Evolutionary conservation across 23 red algal genomes (phyloP).

Genomic region (Agarophyton chilense): DNA sequence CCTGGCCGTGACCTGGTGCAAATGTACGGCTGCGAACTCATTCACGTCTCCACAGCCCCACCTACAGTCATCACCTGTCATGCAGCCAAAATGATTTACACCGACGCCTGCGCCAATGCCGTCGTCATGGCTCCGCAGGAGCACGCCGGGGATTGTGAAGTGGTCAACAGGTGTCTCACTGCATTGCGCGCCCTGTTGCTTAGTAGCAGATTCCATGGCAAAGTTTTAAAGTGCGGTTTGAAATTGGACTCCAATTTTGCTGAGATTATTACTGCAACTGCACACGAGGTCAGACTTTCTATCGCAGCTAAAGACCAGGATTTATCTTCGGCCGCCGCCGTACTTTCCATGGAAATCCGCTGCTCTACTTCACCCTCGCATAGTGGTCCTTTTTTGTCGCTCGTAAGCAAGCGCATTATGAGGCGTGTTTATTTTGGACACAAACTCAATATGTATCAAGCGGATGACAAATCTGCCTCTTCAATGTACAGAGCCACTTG

Average conservation of each 20-base stretch:
- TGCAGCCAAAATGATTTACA: constrained; percentile 43
- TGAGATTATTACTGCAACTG: constrained; percentile 10
- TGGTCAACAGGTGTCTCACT: constrained; percentile 39
- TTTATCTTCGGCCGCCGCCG: constrained; percentile 26
- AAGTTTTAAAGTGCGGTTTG: constrained; percentile 14
- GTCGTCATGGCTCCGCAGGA: constrained; percentile 39
- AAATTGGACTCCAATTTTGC: constrained; percentile 50
- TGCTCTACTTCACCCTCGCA: not conserved
- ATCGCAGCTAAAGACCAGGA: constrained; percentile 41
- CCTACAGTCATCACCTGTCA: constrained; percentile 26
- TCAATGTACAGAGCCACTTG: constrained; percentile 21
- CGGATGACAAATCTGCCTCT: constrained; percentile 1
- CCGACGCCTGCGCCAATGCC: constrained; percentile 41
- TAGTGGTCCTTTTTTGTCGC: not conserved
- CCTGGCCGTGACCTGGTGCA: constrained; percentile 21
- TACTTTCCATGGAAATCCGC: constrained; percentile 56
- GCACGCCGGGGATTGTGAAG: constrained; percentile 10
- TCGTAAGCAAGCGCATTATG: constrained; percentile 35
- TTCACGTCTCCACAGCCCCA: constrained; percentile 45
- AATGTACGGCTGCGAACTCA: constrained; percentile 53
- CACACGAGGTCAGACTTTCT: constrained; percentile 15
- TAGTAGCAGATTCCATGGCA: constrained; percentile 40
- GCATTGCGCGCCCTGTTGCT: constrained; percentile 36
- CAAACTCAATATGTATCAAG: constrained; percentile 28
- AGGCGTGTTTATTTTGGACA: constrained; percentile 29